Conservation (phyloP, 352 stramenopile species). For the Pythium chondricola region DNA sequence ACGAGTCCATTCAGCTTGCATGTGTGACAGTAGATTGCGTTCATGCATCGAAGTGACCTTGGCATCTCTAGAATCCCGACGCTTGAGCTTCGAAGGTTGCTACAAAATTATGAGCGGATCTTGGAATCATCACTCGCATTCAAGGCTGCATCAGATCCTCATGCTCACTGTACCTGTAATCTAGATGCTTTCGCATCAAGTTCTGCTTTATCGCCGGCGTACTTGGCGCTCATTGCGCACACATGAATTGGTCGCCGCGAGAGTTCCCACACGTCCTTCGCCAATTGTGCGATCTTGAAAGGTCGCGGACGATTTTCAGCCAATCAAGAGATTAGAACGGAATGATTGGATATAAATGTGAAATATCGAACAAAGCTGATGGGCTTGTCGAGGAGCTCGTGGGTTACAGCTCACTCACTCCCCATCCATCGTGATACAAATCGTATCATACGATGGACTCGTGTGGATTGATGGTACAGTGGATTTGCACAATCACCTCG, state of each 20-base stretch:
- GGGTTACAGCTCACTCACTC: too few relatives aligned
- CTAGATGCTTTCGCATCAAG: constrained; percentile 23
- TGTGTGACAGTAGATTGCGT: too few relatives aligned
- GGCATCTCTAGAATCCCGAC: constrained; percentile 23
- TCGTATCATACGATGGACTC: too few relatives aligned
- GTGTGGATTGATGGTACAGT: too few relatives aligned
- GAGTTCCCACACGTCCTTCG: background rate
- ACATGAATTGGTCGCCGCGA: background rate
- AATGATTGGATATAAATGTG: constrained; percentile 11
- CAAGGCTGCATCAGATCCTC: too few relatives aligned
- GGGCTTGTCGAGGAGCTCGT: too few relatives aligned
- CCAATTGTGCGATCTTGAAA: constrained; percentile 17
- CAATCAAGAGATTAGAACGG: constrained; percentile 2
- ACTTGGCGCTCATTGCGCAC: constrained; percentile 21
- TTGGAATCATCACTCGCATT: too few relatives aligned
- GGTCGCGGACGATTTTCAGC: constrained; percentile 9
- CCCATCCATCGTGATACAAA: too few relatives aligned
- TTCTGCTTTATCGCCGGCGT: constrained; percentile 12
- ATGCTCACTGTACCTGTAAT: constrained; percentile 6
- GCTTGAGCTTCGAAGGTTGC: constrained; percentile 22
- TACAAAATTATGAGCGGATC: too few relatives aligned
- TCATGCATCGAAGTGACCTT: constrained; percentile 16
- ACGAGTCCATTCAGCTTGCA: too few relatives aligned
- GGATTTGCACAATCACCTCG: too few relatives aligned
- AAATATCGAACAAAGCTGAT: too few relatives aligned